Percentiles rank a stretch among this genome's conserved stretches.
Conservation (phyloP, 345 rosid genomes). For the Odontarrhena argentea region DNA sequence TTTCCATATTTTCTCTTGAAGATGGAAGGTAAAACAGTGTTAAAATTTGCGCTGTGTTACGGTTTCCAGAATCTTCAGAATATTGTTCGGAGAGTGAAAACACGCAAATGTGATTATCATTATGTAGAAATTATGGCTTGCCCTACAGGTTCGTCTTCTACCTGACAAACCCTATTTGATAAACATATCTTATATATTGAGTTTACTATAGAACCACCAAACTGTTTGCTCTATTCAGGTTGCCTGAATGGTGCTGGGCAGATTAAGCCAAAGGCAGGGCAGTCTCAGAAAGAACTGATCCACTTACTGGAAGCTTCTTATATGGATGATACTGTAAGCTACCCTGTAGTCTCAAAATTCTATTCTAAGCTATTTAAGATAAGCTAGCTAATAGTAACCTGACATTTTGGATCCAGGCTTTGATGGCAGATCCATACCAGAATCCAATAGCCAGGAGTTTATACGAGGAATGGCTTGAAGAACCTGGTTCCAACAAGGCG, state of each 20-base stretch:
- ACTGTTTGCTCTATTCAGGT: constrained; percentile 45
- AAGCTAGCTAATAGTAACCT: not conserved
- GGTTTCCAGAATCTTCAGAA: constrained; percentile 97
- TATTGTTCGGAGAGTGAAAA: constrained; percentile 79
- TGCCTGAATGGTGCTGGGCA: constrained; percentile 97
- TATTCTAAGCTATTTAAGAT: not conserved
- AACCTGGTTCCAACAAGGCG: constrained; percentile 82
- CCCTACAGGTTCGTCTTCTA: constrained; percentile 69
- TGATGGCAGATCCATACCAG: constrained; percentile 67
- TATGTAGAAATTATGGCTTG: constrained; percentile 99
- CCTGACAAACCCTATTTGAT: not conserved
- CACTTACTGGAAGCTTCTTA: constrained; percentile 62
- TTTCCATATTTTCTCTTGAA: constrained; percentile 33
- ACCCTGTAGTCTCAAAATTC: not conserved
- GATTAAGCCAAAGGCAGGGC: constrained; percentile 83
- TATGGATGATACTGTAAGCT: constrained; percentile 70
- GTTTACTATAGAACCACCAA: not conserved
- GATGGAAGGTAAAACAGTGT: constrained; percentile 74
- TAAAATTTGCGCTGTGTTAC: constrained; percentile 85
- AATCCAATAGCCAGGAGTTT: constrained; percentile 67
- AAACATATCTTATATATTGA: not conserved
- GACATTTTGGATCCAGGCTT: constrained; percentile 48
- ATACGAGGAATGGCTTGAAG: constrained; percentile 83
- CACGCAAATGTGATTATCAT: constrained; percentile 75
- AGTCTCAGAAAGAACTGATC: constrained; percentile 77